Evolutionary conservation across 306 rosid genomes (phyloP).

Genomic region (Hippophae gyantsensis): DNA sequence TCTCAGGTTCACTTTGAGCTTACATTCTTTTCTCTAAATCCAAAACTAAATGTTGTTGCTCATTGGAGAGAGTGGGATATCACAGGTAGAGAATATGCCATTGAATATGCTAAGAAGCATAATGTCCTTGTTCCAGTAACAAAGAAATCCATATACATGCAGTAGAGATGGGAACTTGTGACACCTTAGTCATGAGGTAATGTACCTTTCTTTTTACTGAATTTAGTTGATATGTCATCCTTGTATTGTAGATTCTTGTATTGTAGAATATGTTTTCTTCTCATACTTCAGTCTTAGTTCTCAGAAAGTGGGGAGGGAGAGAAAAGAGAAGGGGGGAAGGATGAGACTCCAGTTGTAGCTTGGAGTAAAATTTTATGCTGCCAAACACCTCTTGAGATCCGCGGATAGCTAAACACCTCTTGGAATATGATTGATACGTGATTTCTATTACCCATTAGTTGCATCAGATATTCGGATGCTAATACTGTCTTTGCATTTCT

Average conservation of each 20-base stretch:
- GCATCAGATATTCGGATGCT: too few relatives aligned
- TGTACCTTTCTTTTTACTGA: neutral
- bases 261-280: neutral
- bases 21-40: slow-evolving; percentile 85
- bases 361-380: too few relatives aligned
- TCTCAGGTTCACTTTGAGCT: slow-evolving; percentile 87
- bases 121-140: slow-evolving; percentile 89
- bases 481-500: too few relatives aligned
- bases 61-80: slow-evolving; percentile 99
- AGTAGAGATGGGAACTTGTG: slow-evolving; percentile 95
- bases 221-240: neutral
- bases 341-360: too few relatives aligned
- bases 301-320: too few relatives aligned
- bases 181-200: slow-evolving; percentile 99
- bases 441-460: too few relatives aligned
- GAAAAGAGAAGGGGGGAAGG: too few relatives aligned
- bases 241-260: neutral
- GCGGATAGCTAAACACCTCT: too few relatives aligned
- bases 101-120: slow-evolving; percentile 87
- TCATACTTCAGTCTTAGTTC: neutral
- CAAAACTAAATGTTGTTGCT: slow-evolving; percentile 84
- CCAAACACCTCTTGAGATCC: too few relatives aligned
- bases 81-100: slow-evolving; percentile 89
- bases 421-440: too few relatives aligned
- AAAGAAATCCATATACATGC: slow-evolving; percentile 85